These are phyloP conservation scores for Isoetes engelmannii DNA, from an alignment of 83 land plant species.

Conservation along the genomic window DNA sequence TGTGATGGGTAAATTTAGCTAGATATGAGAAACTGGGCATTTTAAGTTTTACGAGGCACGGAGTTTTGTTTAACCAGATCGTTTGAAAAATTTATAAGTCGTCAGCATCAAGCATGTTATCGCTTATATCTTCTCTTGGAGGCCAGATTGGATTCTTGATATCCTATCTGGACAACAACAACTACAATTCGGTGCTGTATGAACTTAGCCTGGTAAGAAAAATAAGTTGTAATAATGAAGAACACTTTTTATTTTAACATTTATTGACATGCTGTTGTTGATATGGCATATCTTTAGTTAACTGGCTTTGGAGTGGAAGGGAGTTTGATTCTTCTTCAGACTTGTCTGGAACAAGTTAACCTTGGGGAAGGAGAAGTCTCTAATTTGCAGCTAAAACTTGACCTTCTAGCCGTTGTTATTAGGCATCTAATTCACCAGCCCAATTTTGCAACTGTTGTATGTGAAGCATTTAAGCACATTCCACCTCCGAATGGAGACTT, in stretches of 20 bases:
- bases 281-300: conserved; percentile 35
- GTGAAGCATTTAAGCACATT: conserved; percentile 43
- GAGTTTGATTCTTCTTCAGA: conserved; percentile 49
- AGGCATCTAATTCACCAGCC: conserved; percentile 49
- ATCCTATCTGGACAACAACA: conserved; percentile 31
- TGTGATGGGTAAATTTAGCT: no score
- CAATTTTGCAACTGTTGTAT: conserved; percentile 55
- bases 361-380: conserved; percentile 33
- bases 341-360: conserved; percentile 58
- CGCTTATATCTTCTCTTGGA: conserved; percentile 31
- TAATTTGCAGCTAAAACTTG: conserved; percentile 37
- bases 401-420: conserved; percentile 39
- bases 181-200: conserved; percentile 41
- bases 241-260: no score
- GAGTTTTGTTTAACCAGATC: no score
- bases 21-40: no score
- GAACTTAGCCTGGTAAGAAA: conserved; percentile 51
- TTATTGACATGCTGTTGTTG: neutral
- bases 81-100: no score
- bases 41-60: no score
- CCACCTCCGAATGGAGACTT: conserved; percentile 37
- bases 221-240: neutral
- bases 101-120: conserved; percentile 23
- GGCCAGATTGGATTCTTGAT: conserved; percentile 50
- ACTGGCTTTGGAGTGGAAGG: conserved; percentile 54